Evolutionary conservation across 495 filamentous ascomycete genomes (phyloP).

Genomic region (Daldinia loculata): DNA sequence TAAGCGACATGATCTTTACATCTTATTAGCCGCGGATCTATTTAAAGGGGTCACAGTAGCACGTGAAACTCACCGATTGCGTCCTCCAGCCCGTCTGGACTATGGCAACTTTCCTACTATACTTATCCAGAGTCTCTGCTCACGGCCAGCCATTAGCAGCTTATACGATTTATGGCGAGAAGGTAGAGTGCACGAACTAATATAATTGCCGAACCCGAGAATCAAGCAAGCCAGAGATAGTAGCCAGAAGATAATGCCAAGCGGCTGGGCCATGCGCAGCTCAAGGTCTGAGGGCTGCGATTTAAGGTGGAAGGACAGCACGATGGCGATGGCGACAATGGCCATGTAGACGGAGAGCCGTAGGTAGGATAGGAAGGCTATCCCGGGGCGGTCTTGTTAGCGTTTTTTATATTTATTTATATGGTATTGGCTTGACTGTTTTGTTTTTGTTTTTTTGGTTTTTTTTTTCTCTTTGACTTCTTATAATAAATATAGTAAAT

Average conservation of each 20-base stretch:
- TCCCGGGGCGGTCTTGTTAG: not conserved
- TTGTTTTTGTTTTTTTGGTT: too few species aligned
- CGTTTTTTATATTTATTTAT: too few species aligned
- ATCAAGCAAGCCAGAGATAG: slow-evolving; percentile 77
- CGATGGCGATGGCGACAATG: slow-evolving; percentile 86
- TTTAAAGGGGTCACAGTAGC: not conserved
- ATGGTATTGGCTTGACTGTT: too few species aligned
- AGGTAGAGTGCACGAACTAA: slow-evolving; percentile 55
- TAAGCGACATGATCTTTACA: slow-evolving; percentile 71
- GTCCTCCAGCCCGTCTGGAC: slow-evolving; percentile 97
- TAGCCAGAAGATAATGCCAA: slow-evolving; percentile 89
- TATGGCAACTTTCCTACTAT: slow-evolving; percentile 76
- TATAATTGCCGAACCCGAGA: slow-evolving; percentile 85
- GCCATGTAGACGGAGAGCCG: slow-evolving; percentile 90
- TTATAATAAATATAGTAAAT: too few species aligned
- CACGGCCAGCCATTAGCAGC: not conserved
- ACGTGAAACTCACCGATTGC: slow-evolving; percentile 67
- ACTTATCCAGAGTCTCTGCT: slow-evolving; percentile 79
- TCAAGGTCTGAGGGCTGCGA: slow-evolving; percentile 73
- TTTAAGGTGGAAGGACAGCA: slow-evolving; percentile 92
- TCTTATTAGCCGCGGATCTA: not conserved
- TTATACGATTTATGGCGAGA: not conserved
- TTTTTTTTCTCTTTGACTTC: too few species aligned
- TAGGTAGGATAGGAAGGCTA: slow-evolving; percentile 90
- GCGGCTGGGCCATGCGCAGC: slow-evolving; percentile 76